phyloP scores from a whole-genome alignment of 768 basidiomycete species.

The Gymnopilus dilepis region DNA sequence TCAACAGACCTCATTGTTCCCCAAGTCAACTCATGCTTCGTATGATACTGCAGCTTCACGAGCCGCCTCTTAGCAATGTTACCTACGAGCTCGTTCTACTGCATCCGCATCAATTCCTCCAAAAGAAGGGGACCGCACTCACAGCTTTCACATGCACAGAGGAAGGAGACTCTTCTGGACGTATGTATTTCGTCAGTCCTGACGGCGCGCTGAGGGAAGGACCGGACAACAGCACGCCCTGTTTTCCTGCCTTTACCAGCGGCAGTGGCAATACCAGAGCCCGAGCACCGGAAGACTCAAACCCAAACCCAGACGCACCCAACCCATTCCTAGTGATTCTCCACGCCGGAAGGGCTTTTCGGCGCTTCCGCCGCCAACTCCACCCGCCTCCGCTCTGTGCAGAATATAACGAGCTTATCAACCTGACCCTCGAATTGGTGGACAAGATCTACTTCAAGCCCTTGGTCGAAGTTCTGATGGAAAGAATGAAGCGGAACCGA shows the following conservation, averaged over 20 bases:
- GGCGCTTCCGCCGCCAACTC: constrained; percentile 8
- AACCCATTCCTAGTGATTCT: constrained; percentile 19
- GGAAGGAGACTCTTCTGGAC: neutral
- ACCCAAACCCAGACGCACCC: neutral
- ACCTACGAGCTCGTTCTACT: constrained; percentile 17
- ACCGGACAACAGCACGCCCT: neutral
- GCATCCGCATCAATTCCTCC: constrained; percentile 12
- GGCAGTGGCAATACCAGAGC: too few species aligned
- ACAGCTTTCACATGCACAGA: constrained; percentile 7
- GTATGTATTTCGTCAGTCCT: constrained; percentile 8
- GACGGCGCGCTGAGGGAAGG: constrained; percentile 13
- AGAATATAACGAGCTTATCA: constrained; percentile 9
- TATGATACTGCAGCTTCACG: too few species aligned
- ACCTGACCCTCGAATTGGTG: constrained; percentile 16
- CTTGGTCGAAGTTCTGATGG: neutral
- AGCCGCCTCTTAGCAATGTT: constrained; percentile 14
- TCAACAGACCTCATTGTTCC: neutral
- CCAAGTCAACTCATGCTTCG: too few species aligned
- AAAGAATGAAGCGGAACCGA: neutral
- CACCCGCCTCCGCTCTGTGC: constrained; percentile 1
- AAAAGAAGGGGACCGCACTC: constrained; percentile 8
- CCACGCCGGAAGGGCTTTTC: constrained; percentile 15
- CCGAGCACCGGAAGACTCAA: neutral
- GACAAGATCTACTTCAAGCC: constrained; percentile 14
- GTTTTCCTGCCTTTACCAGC: constrained; percentile 10